Evolutionary conservation across 1,139 yeast species (phyloP), one percentile per base, ranked within the genome.

Genomic region (Sugiyamaella castrensis): DNA sequence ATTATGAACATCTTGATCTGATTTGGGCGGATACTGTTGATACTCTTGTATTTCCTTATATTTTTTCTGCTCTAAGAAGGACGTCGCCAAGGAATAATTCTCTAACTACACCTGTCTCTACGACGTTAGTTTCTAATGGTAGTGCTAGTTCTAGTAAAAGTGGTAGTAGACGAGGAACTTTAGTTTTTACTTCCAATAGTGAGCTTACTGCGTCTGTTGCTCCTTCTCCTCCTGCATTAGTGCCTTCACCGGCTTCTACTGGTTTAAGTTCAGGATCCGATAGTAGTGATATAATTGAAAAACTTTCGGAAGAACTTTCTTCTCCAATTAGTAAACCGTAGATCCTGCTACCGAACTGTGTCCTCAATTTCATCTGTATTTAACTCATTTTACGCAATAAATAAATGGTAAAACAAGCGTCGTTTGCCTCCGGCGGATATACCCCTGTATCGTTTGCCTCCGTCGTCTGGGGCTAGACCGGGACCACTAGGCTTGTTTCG

Each of bases 1-100:
- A 68, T 34, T 82, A 88, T 63, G 98, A 91, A 67, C 98, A 91
- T 68, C 71, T 91, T 53, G 98, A 91, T 64, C 77, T 91, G 57
- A 71, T 91, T 27, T 91, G 98, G 98, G 96, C 96, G 7, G 70
- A 74, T 32, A 79, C 82, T 49, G 85, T 84, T 1, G 78, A 77
- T 36, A 69, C 71, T 2, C 64, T 72, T 40, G 85, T 83, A 8
- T 71, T 78, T 46, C 72, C 75, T 10, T 77, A 80, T 55, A 83
- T 87, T 0, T 53, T 64, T 34, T 51, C 59, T 10, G 65, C 67
- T 2, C 55, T 68, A 37, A 36, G 55, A 19, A 26, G 51, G 45
- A 43, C 53, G 8, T 37, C 43, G 2, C n/a, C 19, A 5, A 35
- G 38, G n/a, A 15, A 8, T 12, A 19, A 19, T 19, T 19, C 24